These are phyloP conservation scores for Fusarium luffae DNA, from an alignment of 2,329 filamentous ascomycete species.

Conservation along the genomic window DNA sequence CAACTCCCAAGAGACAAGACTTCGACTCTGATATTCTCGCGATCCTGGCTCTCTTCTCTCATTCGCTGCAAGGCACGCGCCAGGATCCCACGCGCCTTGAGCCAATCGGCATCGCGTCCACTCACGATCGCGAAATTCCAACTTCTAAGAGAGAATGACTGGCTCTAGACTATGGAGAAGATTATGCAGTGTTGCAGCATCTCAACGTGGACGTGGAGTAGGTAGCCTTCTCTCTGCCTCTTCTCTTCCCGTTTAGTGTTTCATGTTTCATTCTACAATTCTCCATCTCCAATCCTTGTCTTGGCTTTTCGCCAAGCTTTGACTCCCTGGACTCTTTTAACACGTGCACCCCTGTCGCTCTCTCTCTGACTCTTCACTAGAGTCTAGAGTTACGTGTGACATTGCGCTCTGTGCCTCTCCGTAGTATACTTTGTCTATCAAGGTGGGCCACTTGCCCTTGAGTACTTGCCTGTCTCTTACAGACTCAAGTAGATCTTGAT, in stretches of 20 bases:
- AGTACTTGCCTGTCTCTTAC: not conserved
- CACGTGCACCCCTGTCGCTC: conserved; percentile 10
- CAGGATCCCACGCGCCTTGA: conserved; percentile 28
- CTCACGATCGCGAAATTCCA: conserved; percentile 12
- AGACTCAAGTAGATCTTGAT: not conserved
- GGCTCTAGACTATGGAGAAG: conserved; percentile 24
- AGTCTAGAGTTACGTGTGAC: conserved; percentile 5
- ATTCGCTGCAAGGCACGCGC: conserved; percentile 43
- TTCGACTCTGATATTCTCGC: conserved; percentile 5
- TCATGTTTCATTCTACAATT: conserved; percentile 33
- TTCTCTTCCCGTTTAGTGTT: conserved; percentile 35
- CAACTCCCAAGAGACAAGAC: not conserved
- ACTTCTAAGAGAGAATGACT: conserved; percentile 10
- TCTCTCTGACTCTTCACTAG: conserved; percentile 12
- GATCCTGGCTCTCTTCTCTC: conserved; percentile 15
- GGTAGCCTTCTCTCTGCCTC: conserved; percentile 2
- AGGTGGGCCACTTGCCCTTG: not conserved
- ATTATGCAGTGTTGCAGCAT: conserved; percentile 9
- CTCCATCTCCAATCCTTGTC: conserved; percentile 29
- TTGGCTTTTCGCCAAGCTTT: conserved; percentile 11
- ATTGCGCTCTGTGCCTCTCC: conserved; percentile 21
- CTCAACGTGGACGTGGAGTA: conserved; percentile 15
- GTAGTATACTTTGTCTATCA: conserved; percentile 8
- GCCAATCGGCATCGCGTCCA: conserved; percentile 34
- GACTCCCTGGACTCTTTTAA: conserved; percentile 18